Percentiles rank a stretch among this genome's conserved stretches.
These are phyloP conservation scores for Solanum etuberosum DNA, from an alignment of 257 asterid species.

Conservation along the genomic window DNA sequence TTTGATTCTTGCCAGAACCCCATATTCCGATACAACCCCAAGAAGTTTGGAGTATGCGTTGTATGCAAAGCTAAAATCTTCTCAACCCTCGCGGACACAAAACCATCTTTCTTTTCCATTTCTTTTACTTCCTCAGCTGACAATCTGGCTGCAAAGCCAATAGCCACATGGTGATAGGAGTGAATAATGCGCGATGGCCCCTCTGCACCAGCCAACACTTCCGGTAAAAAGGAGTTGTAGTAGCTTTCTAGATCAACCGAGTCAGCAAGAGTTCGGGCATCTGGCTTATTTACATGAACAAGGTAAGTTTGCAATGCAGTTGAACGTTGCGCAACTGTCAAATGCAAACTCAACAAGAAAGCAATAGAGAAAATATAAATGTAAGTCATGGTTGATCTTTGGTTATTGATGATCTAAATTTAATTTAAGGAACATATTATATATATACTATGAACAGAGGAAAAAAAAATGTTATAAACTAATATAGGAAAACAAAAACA, in stretches of 20 bases:
- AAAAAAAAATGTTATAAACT: neutral
- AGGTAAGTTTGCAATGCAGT: neutral
- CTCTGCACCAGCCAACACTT: neutral
- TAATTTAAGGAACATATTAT: neutral
- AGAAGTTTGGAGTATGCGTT: conserved; percentile 37
- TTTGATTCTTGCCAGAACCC: conserved; percentile 45
- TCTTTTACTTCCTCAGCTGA: conserved; percentile 12
- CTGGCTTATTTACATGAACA: conserved; percentile 1
- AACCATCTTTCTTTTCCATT: conserved; percentile 2
- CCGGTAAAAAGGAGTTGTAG: conserved; percentile 28
- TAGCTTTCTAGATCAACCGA: conserved; percentile 15
- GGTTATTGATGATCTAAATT: neutral
- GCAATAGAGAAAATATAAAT: neutral
- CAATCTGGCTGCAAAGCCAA: conserved; percentile 23
- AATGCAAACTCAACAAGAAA: neutral
- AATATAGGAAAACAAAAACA: neutral
- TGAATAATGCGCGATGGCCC: conserved; percentile 15
- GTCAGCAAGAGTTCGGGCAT: neutral
- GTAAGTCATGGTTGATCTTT: neutral
- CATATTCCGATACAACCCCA: conserved; percentile 28
- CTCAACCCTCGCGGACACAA: conserved; percentile 4
- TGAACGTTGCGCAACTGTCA: neutral
- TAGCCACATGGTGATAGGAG: conserved; percentile 27
- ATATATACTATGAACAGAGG: neutral
- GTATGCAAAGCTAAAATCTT: conserved; percentile 2